These are phyloP conservation scores for Straminergon stramineum DNA, from an alignment of 225 moss, liverwort and hornwort species.

Conservation along the genomic window DNA sequence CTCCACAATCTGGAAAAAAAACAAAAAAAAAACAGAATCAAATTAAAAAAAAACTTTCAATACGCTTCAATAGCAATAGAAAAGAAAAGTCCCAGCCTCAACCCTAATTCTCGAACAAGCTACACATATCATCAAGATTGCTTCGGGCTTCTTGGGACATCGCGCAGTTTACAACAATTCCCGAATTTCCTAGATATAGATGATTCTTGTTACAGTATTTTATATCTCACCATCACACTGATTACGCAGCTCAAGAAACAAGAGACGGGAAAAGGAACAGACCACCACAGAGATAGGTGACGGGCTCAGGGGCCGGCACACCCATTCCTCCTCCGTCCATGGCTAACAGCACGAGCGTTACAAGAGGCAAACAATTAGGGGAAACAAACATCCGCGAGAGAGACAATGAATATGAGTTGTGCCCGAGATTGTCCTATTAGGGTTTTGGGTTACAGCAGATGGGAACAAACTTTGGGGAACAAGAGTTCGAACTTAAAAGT, in stretches of 20 bases:
- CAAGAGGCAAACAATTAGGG: neutral
- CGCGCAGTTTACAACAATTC: neutral
- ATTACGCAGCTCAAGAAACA: neutral
- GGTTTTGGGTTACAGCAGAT: neutral
- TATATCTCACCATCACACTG: neutral
- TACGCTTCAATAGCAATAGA: neutral
- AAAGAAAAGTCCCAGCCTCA: neutral
- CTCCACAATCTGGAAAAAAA: slow-evolving; percentile 47
- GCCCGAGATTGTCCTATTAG: neutral
- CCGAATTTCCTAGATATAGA: neutral
- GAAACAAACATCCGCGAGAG: neutral
- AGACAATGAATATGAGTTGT: neutral
- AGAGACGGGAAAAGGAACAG: neutral
- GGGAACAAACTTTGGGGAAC: neutral
- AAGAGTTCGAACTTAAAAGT: neutral
- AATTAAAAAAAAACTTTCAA: neutral
- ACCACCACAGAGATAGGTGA: slow-evolving; percentile 42
- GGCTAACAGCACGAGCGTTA: neutral
- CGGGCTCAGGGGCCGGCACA: slow-evolving; percentile 29
- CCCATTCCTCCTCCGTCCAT: slow-evolving; percentile 39
- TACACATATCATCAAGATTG: neutral
- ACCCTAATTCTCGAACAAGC: neutral
- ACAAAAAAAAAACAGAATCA: neutral
- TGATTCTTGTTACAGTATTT: neutral
- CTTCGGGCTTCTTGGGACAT: neutral